Evolutionary conservation across 2,329 filamentous ascomycete species (phyloP).

Genomic region (Hypocrella siamensis): DNA sequence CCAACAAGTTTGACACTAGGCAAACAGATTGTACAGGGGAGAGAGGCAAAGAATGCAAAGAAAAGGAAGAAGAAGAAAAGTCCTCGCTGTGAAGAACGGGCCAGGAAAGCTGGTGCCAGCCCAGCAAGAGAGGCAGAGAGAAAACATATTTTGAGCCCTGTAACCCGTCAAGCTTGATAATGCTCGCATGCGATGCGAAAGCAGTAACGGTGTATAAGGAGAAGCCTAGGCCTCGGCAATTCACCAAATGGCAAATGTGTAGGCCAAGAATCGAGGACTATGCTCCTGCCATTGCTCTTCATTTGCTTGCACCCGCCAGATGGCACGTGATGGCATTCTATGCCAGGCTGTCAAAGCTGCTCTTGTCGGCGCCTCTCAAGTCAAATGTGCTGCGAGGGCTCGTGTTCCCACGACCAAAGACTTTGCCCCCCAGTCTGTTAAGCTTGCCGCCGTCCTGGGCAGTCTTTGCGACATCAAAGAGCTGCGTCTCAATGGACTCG

Average conservation of each 20-base stretch:
- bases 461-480: slow-evolving; percentile 32
- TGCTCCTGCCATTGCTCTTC: too few species aligned
- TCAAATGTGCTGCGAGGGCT: slow-evolving; percentile 38
- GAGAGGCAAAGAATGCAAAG: too few species aligned
- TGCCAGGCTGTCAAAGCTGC: slow-evolving; percentile 23
- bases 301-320: too few species aligned
- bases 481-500: slow-evolving; percentile 38
- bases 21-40: too few species aligned
- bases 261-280: too few species aligned
- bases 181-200: neutral
- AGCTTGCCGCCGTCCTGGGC: slow-evolving; percentile 31
- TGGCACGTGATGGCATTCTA: slow-evolving; percentile 3
- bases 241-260: too few species aligned
- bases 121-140: neutral
- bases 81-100: too few species aligned
- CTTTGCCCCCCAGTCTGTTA: slow-evolving; percentile 39
- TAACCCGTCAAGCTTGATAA: neutral
- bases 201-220: too few species aligned
- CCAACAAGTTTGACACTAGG: too few species aligned
- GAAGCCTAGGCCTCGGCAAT: too few species aligned
- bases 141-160: neutral
- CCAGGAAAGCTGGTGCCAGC: neutral
- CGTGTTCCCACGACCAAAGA: slow-evolving; percentile 38
- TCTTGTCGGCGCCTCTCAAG: slow-evolving; percentile 30
- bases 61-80: too few species aligned